A percentile compares a stretch with the other conserved stretches of the same genome.
Conservation (phyloP, 495 filamentous ascomycete species). For the Penicillium turbatum region DNA sequence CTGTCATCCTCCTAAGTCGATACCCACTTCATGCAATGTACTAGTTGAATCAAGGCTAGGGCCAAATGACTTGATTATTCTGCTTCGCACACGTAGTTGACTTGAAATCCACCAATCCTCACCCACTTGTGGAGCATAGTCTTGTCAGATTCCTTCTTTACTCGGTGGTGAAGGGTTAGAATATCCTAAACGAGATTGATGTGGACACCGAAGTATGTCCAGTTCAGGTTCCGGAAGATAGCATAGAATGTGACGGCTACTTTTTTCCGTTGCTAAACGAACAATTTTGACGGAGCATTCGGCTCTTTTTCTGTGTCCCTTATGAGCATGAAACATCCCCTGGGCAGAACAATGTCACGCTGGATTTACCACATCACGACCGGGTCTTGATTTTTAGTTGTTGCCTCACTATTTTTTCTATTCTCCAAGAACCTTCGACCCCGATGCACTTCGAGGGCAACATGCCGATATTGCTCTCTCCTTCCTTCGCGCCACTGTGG, state of each 20-base stretch:
- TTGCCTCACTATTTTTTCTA: background rate
- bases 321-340: background rate
- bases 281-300: background rate
- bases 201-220: background rate
- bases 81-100: background rate
- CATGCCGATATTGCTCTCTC: background rate
- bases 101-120: background rate
- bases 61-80: background rate
- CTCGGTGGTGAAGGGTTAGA: background rate
- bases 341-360: background rate
- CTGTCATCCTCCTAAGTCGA: background rate
- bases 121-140: background rate
- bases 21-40: slow-evolving; percentile 11
- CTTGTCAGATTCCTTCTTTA: background rate
- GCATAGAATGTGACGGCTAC: slow-evolving; percentile 6
- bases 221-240: background rate
- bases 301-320: background rate
- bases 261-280: slow-evolving; percentile 21
- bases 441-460: background rate
- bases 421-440: background rate
- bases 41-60: slow-evolving; percentile 11
- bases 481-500: slow-evolving; percentile 9
- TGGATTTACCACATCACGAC: background rate
- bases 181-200: background rate
- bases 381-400: background rate